Evolutionary conservation across 768 basidiomycete species (phyloP).

Genomic region (Steccherinum ochraceum): DNA sequence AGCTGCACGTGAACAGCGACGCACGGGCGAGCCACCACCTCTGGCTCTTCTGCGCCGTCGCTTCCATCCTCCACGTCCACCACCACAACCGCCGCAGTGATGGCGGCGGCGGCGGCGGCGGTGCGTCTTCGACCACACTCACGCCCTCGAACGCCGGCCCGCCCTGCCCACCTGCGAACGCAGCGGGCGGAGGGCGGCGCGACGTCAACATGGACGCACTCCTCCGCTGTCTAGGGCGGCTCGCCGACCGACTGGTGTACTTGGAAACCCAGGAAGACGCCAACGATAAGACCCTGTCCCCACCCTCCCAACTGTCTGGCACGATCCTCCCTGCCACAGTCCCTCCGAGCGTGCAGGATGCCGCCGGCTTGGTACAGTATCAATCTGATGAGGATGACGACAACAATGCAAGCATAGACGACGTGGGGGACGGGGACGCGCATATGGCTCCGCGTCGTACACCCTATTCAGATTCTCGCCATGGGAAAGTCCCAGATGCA

Average conservation of each 20-base stretch:
- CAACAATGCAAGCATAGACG: no score
- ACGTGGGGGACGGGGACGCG: no score
- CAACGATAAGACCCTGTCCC: not conserved
- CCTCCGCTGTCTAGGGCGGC: not conserved
- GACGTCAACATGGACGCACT: not conserved
- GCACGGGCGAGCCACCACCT: constrained; percentile 15
- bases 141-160: not conserved
- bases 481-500: not conserved
- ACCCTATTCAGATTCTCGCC: no score
- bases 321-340: no score
- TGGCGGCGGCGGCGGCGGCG: no score
- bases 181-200: no score
- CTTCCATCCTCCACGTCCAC: not conserved
- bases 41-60: constrained; percentile 15
- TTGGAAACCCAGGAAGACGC: not conserved
- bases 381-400: not conserved
- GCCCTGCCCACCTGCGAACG: no score
- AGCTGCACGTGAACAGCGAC: constrained; percentile 17
- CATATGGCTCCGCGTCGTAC: no score
- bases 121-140: not conserved
- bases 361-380: not conserved
- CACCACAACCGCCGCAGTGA: no score
- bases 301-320: no score
- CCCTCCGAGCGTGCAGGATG: no score
- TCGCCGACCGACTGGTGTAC: not conserved